Evolutionary conservation across 371 early-diverging fungal species (phyloP), one percentile per base, ranked within the genome.

Genomic region (Mucor ambiguus): DNA sequence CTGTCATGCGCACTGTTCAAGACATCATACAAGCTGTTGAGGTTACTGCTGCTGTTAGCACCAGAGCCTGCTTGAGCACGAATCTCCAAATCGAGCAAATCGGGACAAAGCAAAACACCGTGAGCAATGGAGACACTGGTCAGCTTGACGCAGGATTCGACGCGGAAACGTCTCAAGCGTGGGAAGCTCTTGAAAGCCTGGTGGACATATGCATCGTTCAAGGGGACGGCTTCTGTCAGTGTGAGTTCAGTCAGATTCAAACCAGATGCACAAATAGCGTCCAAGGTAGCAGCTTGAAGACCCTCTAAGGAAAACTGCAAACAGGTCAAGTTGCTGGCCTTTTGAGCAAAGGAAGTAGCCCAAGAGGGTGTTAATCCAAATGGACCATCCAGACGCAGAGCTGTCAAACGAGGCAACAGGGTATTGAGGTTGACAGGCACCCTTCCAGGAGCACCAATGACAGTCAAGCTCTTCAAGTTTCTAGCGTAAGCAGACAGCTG

Each of bases 391-490:
- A 81, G 37, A 0, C 61, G 60, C 20, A 78, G 30, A 1, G 58
- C 38, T 1, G 57, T 38, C 24, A 81, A 66, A 3, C 64, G 64
- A 20, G 79, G 60, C 4, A 75, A 28, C 0, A 73, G 43, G 16
- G 37, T 63, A 4, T 62, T 67, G 10, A 75, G 26, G 5, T 20
- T 28, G 11, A 80, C 59, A 7, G 69, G 71, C 1, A 56, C 30
- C 14, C 26, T 30, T 4, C 43, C n/a, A 3, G 65, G 69, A 14
- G 60, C 44, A 7, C 83, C 80, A 44, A 82, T 73, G 4, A 82
- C 49, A 3, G 59, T n/a, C 18, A 82, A 52, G 0, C 56, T 41
- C 4, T 48, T 37, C 1, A 82, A 38, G 2, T 60, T 58, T 5
- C 38, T 60, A 5, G 73, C 58, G 0, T 57, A 44, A 0, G 58